Evolutionary conservation across 257 asterid genomes (phyloP), one percentile per base, ranked within the genome.

Genomic region (Solanum gracilifrons): DNA sequence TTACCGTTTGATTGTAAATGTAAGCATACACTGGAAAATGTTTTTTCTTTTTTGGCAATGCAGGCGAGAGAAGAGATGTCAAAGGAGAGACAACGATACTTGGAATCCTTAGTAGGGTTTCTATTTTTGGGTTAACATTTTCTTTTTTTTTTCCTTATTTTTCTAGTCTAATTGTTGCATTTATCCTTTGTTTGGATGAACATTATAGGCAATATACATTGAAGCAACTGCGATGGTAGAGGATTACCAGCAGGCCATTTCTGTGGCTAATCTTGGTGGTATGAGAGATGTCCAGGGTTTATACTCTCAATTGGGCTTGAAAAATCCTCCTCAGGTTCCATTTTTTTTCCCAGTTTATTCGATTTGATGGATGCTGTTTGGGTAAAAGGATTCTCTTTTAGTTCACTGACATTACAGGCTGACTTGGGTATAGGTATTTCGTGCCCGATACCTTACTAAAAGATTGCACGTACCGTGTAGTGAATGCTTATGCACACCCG

Each of bases 21-120:
- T 10, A 27, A 6, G 0, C 72, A 64, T 10, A 29, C 9, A 6
- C 23, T 68, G 20, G 31, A 68, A 68, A 27, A 13, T 7, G 6
- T 27, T 21, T 21, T 23, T 10, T 18, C 21, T 32, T 33, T 27
- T 85, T 39, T 27, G 60, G 62, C 37, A 86, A 72, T 93, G 96
- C 92, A 97, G 99, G 99, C 99, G 39, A 94, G 98, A 87, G 99
- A 95, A 87, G 99, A 97, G 46, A 97, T 97, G 99, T 93, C 95
- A 76, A 95, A 93, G 84, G 99, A 97, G 95, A 93, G 99, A 87
- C 98, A 96, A 90, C 98, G 98, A 1, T 96, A 95, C 91, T 92
- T 95, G 92, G 99, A 97, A 91, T 90, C 98, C 37, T 66, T 95
- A 95, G 99, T 97, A 94, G 32, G 41, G 15, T 48, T 66, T 86